These are phyloP conservation scores for Physcomitrellopsis africana DNA, from an alignment of 225 moss, liverwort and hornwort genomes.

Conservation along the genomic window DNA sequence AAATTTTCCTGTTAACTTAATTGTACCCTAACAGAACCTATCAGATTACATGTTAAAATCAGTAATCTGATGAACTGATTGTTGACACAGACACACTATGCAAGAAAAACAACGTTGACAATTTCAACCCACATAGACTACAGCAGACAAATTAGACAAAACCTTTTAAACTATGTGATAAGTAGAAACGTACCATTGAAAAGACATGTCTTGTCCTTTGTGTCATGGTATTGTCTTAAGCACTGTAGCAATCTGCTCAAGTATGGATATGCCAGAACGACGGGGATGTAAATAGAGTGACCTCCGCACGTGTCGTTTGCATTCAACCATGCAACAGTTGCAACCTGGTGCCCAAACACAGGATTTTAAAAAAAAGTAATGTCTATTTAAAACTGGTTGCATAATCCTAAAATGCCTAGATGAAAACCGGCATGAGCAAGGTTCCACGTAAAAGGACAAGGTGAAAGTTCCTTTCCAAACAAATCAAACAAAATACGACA, in stretches of 20 bases:
- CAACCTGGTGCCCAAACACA: constrained; percentile 44
- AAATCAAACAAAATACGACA: neutral
- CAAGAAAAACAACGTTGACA: neutral
- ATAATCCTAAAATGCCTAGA: neutral
- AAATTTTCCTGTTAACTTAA: no score
- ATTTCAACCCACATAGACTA: constrained; percentile 3
- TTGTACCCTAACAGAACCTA: no score
- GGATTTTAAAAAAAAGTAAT: neutral
- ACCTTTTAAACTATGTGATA: constrained; percentile 27
- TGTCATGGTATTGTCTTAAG: constrained; percentile 73
- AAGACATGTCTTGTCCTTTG: constrained; percentile 74
- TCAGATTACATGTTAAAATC: neutral
- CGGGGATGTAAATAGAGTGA: constrained; percentile 73
- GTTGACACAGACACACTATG: neutral
- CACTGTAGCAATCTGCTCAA: constrained; percentile 82
- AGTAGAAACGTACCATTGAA: constrained; percentile 61
- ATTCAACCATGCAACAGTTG: constrained; percentile 56
- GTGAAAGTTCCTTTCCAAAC: neutral
- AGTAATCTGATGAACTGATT: constrained; percentile 1
- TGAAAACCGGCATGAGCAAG: neutral
- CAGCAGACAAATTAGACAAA: neutral
- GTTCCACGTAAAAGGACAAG: neutral
- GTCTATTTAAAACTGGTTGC: neutral
- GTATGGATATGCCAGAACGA: constrained; percentile 73
- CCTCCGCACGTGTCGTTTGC: constrained; percentile 65